Evolutionary conservation across 139 green algal species (phyloP).

Genomic region (Ulvella scutata): DNA sequence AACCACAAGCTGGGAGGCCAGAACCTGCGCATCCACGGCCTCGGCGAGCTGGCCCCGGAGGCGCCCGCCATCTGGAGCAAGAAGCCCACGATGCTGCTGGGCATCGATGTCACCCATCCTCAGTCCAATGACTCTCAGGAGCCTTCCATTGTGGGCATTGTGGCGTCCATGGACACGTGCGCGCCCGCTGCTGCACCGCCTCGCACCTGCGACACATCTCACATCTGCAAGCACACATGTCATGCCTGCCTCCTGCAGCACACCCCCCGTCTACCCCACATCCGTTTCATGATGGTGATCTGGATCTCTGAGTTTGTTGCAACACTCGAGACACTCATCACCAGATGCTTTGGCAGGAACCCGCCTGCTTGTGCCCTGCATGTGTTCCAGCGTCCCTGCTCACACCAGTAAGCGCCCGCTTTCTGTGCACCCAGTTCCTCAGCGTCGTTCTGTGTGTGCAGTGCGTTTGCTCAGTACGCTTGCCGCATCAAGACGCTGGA

Average conservation of each 20-base stretch:
- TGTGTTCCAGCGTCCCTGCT: no score
- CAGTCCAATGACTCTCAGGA: constrained; percentile 10
- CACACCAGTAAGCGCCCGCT: no score
- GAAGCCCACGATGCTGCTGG: constrained; percentile 48
- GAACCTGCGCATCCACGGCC: constrained; percentile 25
- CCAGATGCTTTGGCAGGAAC: no score
- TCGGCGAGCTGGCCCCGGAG: neutral
- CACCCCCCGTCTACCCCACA: no score
- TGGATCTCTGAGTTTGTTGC: no score
- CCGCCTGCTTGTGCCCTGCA: no score
- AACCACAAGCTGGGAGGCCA: constrained; percentile 66
- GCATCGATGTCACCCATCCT: constrained; percentile 44
- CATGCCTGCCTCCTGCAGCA: no score
- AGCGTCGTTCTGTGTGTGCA: neutral
- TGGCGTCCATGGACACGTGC: constrained; percentile 32
- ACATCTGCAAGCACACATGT: no score
- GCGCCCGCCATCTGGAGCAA: neutral
- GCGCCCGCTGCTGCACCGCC: no score
- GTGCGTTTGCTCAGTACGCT: neutral
- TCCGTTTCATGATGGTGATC: no score
- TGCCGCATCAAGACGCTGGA: constrained; percentile 24
- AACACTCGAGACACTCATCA: no score
- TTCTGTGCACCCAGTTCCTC: neutral
- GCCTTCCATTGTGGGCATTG: constrained; percentile 41
- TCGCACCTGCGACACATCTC: no score